Evolutionary conservation across 2,329 filamentous ascomycete species (phyloP).

Genomic region (Westerdykella aurantiaca): DNA sequence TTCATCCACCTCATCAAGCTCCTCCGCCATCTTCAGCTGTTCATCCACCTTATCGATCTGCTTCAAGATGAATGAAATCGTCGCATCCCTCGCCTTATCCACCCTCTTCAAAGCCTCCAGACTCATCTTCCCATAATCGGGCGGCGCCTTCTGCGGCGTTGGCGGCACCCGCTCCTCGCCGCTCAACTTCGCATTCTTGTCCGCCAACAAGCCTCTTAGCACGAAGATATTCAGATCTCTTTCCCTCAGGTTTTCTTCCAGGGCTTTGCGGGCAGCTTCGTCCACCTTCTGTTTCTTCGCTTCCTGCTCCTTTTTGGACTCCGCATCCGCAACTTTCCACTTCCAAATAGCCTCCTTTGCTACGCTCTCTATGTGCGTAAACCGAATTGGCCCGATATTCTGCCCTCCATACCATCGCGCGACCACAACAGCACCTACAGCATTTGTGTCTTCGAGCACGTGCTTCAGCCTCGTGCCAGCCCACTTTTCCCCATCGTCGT

Average conservation of each 20-base stretch:
- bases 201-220: conserved; percentile 42
- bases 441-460: conserved; percentile 42
- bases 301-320: conserved; percentile 30
- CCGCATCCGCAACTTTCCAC: conserved; percentile 33
- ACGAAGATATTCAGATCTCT: conserved; percentile 46
- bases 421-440: conserved; percentile 46
- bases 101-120: conserved; percentile 38
- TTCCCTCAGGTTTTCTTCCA: conserved; percentile 35
- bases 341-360: conserved; percentile 45
- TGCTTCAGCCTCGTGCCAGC: conserved; percentile 45
- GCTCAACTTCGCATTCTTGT: conserved; percentile 36
- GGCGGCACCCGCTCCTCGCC: conserved; percentile 16
- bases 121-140: conserved; percentile 41
- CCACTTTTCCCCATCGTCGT: conserved; percentile 52
- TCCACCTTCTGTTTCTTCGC: conserved; percentile 35
- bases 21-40: conserved; percentile 25
- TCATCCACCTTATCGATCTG: conserved; percentile 49
- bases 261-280: conserved; percentile 31
- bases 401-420: conserved; percentile 52
- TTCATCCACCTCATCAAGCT: conserved; percentile 16
- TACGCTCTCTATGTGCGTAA: conserved; percentile 48
- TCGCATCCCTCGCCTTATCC: conserved; percentile 50
- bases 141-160: conserved; percentile 26
- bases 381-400: conserved; percentile 49
- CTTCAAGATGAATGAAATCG: conserved; percentile 48